Evolutionary conservation across 148 eudicot genomes (phyloP).

Genomic region (Hydrangea macrophylla): DNA sequence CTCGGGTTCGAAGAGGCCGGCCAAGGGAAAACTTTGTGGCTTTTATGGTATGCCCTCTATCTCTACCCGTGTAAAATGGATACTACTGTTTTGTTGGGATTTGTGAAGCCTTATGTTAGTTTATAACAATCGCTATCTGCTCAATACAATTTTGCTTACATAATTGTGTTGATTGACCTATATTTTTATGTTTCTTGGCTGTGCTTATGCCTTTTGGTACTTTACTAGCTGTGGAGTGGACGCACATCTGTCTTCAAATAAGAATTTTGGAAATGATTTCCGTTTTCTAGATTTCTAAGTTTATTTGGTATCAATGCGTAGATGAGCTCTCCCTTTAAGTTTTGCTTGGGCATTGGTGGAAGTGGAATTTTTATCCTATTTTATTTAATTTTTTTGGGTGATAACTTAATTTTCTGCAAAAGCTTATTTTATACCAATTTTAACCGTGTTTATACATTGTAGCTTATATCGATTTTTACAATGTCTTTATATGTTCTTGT

Average conservation of each 20-base stretch:
- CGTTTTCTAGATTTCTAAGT: neutral
- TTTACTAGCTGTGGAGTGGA: neutral
- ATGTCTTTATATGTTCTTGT: no score
- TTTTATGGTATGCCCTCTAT: constrained; percentile 51
- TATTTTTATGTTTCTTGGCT: neutral
- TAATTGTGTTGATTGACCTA: neutral
- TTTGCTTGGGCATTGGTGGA: neutral
- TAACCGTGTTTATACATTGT: no score
- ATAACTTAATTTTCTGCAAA: no score
- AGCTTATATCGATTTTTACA: no score
- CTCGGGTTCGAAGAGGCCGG: constrained; percentile 82
- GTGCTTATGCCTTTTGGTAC: neutral
- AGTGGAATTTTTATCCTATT: no score
- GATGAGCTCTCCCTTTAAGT: no score
- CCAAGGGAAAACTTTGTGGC: constrained; percentile 70
- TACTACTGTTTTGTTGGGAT: constrained; percentile 5
- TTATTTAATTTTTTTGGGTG: no score
- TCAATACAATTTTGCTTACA: neutral
- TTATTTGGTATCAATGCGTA: no score
- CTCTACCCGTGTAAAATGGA: constrained; percentile 3
- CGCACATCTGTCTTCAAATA: neutral
- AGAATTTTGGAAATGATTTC: neutral
- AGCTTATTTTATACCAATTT: no score
- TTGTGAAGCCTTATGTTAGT: neutral
- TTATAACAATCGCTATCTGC: neutral